Conservation (phyloP, 768 basidiomycete species). For the Multifurca ochricompacta region DNA sequence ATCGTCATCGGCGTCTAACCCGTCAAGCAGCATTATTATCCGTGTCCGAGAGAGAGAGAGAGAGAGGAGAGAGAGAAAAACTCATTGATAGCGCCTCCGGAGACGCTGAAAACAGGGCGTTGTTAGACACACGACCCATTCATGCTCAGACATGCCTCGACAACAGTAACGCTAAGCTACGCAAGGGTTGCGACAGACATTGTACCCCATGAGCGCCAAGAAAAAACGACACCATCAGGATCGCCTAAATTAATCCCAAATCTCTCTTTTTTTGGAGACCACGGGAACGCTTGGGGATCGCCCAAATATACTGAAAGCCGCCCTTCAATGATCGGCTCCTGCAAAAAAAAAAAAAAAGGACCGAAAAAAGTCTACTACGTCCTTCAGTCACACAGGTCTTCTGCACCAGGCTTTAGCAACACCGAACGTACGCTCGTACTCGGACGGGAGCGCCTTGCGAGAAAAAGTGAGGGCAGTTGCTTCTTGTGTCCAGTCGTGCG, state of each 20-base stretch:
- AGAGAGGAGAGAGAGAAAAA: constrained; percentile 34
- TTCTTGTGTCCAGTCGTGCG: too few relatives aligned
- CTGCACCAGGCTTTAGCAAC: constrained; percentile 54
- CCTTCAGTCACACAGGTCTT: constrained; percentile 44
- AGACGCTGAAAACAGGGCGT: constrained; percentile 52
- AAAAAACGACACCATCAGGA: constrained; percentile 30
- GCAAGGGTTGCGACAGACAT: constrained; percentile 35
- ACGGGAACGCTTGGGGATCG: constrained; percentile 46
- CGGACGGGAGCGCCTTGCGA: not conserved
- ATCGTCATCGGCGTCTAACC: too few relatives aligned
- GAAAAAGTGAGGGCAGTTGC: not conserved
- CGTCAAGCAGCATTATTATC: constrained; percentile 37
- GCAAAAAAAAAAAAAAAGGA: constrained; percentile 45
- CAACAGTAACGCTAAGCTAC: too few relatives aligned
- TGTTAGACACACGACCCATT: constrained; percentile 50
- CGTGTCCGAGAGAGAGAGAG: constrained; percentile 33
- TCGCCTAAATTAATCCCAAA: too few relatives aligned
- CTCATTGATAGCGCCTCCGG: constrained; percentile 36
- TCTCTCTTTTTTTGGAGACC: constrained; percentile 9
- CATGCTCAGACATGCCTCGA: constrained; percentile 61
- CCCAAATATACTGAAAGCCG: constrained; percentile 68
- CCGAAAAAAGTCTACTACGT: too few relatives aligned
- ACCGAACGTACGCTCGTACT: constrained; percentile 33
- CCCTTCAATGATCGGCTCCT: constrained; percentile 51
- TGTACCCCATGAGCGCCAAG: constrained; percentile 43